Conservation (phyloP, 495 filamentous ascomycete species). For the Penicillium fimorum region DNA sequence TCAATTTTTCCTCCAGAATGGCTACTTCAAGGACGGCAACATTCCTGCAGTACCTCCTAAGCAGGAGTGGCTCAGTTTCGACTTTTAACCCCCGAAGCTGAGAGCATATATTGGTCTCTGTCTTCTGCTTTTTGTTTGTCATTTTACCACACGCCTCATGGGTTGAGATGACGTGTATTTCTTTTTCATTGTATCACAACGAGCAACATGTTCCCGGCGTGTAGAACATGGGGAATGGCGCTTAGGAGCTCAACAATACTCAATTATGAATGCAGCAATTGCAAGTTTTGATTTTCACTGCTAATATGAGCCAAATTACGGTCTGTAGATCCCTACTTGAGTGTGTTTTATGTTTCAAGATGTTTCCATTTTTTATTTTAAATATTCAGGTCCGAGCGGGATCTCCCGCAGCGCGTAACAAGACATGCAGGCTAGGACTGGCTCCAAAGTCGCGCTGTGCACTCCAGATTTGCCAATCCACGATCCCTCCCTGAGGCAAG, state of each 20-base stretch:
- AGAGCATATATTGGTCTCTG: not conserved
- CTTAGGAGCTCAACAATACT: not conserved
- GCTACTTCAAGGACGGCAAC: conserved; percentile 58
- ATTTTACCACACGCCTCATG: not conserved
- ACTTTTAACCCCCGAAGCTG: conserved; percentile 48
- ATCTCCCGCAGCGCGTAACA: conserved; percentile 10
- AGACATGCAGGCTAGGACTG: conserved; percentile 6
- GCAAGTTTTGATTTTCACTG: not conserved
- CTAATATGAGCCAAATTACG: conserved; percentile 3
- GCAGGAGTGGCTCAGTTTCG: conserved; percentile 69
- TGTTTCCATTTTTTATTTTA: conserved; percentile 41
- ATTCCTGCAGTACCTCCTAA: conserved; percentile 72
- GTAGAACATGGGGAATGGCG: conserved; percentile 1
- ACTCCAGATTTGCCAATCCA: not conserved
- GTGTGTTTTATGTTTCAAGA: conserved; percentile 22
- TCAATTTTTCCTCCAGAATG: conserved; percentile 55
- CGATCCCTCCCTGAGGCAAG: conserved; percentile 13
- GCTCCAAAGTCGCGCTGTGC: not conserved
- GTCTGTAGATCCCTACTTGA: not conserved
- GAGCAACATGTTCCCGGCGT: not conserved
- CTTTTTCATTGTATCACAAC: not conserved
- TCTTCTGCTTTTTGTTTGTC: not conserved
- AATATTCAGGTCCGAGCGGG: conserved; percentile 36
- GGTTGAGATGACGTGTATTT: not conserved
- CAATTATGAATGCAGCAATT: not conserved